Percentiles rank a stretch among this genome's conserved stretches.
Evolutionary conservation across 441 rosid genomes (phyloP).

Genomic region (Populus trichocarpa): DNA sequence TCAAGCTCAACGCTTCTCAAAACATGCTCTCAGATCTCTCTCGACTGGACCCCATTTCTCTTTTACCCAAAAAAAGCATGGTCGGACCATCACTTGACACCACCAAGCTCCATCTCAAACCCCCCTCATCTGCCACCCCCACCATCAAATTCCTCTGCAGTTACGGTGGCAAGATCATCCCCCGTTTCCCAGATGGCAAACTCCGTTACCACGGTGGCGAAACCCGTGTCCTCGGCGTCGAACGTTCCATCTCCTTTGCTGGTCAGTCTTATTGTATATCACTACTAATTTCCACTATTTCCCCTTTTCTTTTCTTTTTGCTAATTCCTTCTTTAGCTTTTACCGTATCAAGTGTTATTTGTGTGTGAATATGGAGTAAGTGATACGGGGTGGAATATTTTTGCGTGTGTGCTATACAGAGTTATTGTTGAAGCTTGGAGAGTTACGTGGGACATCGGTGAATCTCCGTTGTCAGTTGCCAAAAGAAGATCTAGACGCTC

Average conservation of each 20-base stretch:
- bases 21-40: background rate
- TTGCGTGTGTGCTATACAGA: constrained; percentile 42
- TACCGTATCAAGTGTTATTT: background rate
- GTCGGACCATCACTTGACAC: background rate
- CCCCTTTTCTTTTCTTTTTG: background rate
- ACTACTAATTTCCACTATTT: background rate
- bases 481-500: constrained; percentile 81
- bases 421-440: constrained; percentile 58
- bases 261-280: constrained; percentile 40
- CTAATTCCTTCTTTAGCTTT: background rate
- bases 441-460: constrained; percentile 52
- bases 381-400: background rate
- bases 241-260: constrained; percentile 61
- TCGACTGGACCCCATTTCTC: background rate
- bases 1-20: background rate
- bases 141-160: background rate
- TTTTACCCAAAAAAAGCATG: background rate
- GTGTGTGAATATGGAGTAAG: background rate
- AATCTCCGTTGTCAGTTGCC: constrained; percentile 81
- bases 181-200: constrained; percentile 75
- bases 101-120: background rate
- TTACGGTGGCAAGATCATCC: constrained; percentile 26
- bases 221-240: constrained; percentile 79
- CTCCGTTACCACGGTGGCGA: constrained; percentile 85
- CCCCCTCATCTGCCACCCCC: background rate